Evolutionary conservation across 225 moss, liverwort and hornwort genomes (phyloP), one percentile per base, ranked within the genome.

Genomic region (Bryum argenteum): DNA sequence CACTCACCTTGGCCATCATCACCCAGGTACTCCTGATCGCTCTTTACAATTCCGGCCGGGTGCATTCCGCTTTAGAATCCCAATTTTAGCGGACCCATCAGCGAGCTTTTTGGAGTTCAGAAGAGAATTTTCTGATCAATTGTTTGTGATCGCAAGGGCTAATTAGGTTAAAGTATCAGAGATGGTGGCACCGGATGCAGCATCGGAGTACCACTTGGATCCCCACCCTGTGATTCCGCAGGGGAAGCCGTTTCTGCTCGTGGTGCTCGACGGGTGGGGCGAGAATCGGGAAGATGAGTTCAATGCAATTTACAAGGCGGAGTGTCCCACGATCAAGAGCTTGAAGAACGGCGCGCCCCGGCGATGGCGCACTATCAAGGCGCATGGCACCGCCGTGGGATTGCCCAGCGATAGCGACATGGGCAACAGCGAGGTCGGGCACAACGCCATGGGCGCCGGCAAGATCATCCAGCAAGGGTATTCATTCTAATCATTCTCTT

Each of bases 401-500:
- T 78, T 93, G 57, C 91, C 93, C 2, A 89, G 83, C 70, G 93
- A 93, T 66, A 76, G 70, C 0, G 93, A 91, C 63, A 93, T 93
- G 93, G 93, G 93, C 19, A 93, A 93, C 64, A 93, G 91, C 66
- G 91, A 93, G 78, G 93, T 93, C 43, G 91, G 93, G 3, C 93
- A 93, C 23, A 93, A 93, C 79, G 93, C 93, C 61, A 88, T 93
- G 91, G 93, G 93, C 42, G 93, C 93, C 24, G 93, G 93, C 14
- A 91, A 93, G 78, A 79, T 93, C 61, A 91, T 93, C 52, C 77
- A 91, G 67, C 93, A 93, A 79, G 91, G 93, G 91, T 93, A 76
- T 57, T 41, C 11, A 14, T 26, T 26, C 20, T 23, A 37, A 8
- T 10, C 40, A 16, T 16, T 41, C 33, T 1, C 18, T 58, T 2